phyloP scores from a whole-genome alignment of 139 green algal species.

The Yamagishiella unicocca region DNA sequence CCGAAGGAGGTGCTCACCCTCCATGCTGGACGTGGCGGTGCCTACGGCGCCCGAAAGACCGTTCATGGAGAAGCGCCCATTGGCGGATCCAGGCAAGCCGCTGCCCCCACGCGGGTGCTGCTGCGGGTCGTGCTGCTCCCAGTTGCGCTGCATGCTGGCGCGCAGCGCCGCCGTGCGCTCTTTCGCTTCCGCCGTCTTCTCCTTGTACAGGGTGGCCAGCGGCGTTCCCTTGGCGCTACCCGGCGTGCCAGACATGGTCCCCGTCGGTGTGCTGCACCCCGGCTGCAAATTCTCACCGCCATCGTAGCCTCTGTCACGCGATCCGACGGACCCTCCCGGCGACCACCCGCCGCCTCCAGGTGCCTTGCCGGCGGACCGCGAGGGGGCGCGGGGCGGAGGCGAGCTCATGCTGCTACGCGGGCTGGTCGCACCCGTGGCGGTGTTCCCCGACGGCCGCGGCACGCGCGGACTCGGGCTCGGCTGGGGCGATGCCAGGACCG shows the following conservation, averaged over 20 bases:
- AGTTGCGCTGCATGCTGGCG: conserved; percentile 51
- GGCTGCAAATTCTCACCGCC: conserved; percentile 35
- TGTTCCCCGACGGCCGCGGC: neutral
- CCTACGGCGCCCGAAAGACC: neutral
- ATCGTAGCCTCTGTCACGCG: neutral
- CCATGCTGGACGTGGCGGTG: conserved; percentile 7
- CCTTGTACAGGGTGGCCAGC: conserved; percentile 18
- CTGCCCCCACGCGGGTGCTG: neutral
- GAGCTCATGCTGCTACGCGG: neutral
- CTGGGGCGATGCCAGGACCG: neutral
- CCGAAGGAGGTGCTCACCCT: neutral
- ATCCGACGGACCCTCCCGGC: neutral
- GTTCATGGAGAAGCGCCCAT: neutral
- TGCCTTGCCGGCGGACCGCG: neutral
- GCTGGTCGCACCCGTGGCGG: neutral
- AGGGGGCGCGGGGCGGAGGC: neutral
- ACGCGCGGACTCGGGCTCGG: neutral
- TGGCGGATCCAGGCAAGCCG: neutral
- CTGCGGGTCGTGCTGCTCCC: neutral
- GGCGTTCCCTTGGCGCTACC: conserved; percentile 7
- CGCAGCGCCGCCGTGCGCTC: conserved; percentile 44
- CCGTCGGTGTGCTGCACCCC: neutral
- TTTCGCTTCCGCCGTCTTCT: conserved; percentile 48
- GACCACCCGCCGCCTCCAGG: neutral
- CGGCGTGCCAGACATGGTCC: neutral